phyloP scores from a whole-genome alignment of 1,284 basidiomycete species.

The Sporisorium graminicola region DNA sequence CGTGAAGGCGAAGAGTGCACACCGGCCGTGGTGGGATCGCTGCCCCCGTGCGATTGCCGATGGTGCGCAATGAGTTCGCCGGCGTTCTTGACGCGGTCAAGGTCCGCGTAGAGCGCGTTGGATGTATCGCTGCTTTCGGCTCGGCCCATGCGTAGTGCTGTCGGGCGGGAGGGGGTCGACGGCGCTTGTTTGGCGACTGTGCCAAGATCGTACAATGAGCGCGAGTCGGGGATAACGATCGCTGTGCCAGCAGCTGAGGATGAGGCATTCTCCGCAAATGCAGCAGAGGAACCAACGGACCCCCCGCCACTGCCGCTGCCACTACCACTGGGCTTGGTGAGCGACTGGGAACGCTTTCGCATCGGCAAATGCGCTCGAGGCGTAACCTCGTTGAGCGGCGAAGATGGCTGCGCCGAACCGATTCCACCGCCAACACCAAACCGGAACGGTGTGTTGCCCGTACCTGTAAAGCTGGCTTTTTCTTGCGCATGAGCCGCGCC shows the following conservation, averaged over 20 bases:
- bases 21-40: constrained; percentile 44
- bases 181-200: not conserved
- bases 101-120: not conserved
- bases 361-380: constrained; percentile 16
- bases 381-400: constrained; percentile 10
- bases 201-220: constrained; percentile 19
- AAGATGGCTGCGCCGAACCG: constrained; percentile 11
- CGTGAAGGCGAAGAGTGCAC: constrained; percentile 16
- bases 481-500: constrained; percentile 13
- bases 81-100: not conserved
- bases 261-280: not conserved
- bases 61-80: constrained; percentile 37
- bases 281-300: not conserved
- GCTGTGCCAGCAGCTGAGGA: not conserved
- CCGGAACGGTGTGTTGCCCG: constrained; percentile 63
- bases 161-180: not conserved
- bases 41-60: constrained; percentile 50
- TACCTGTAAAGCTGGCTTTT: constrained; percentile 60
- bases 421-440: constrained; percentile 60
- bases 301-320: constrained; percentile 3
- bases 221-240: constrained; percentile 31
- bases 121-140: constrained; percentile 18
- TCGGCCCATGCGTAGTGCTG: constrained; percentile 16
- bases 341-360: constrained; percentile 40
- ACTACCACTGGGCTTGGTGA: constrained; percentile 22